A percentile compares a stretch with the other conserved stretches of the same genome.
Conservation (phyloP, 768 basidiomycete genomes). For the Paxillus ammoniavirescens region DNA sequence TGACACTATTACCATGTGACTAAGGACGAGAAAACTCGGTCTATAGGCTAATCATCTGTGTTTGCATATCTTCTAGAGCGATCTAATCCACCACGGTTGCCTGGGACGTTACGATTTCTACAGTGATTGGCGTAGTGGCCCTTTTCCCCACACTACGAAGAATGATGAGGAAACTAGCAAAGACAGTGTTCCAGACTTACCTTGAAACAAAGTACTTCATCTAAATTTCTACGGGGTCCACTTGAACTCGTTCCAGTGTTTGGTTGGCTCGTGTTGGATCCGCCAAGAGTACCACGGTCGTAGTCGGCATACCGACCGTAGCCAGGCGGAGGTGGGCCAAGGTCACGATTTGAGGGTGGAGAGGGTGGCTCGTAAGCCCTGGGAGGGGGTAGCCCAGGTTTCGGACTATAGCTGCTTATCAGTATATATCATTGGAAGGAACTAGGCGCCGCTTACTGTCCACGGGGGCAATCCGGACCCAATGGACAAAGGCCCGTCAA, state of each 20-base stretch:
- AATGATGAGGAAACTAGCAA: conserved; percentile 5
- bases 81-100: conserved; percentile 83
- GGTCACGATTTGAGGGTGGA: conserved; percentile 70
- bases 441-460: conserved; percentile 65
- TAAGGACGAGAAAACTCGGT: not conserved
- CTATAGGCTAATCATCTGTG: conserved; percentile 22
- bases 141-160: conserved; percentile 75
- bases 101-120: conserved; percentile 86
- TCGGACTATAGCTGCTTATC: conserved; percentile 53
- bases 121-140: conserved; percentile 97
- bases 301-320: conserved; percentile 83
- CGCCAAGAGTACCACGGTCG: conserved; percentile 50
- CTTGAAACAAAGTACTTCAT: conserved; percentile 88
- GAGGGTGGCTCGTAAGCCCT: conserved; percentile 77
- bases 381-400: conserved; percentile 65
- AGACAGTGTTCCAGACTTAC: conserved; percentile 35
- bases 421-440: conserved; percentile 6
- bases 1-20: not conserved
- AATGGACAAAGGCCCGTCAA: conserved; percentile 91
- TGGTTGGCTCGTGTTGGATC: conserved; percentile 20
- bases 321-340: conserved; percentile 90
- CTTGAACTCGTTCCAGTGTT: conserved; percentile 30
- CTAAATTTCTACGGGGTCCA: conserved; percentile 65
- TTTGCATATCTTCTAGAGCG: conserved; percentile 35
- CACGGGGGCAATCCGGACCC: conserved; percentile 82